A percentile compares a stretch with the other conserved stretches of the same genome.
phyloP scores from a whole-genome alignment of 2,329 filamentous ascomycete species.

The Nemania bipapillata region DNA sequence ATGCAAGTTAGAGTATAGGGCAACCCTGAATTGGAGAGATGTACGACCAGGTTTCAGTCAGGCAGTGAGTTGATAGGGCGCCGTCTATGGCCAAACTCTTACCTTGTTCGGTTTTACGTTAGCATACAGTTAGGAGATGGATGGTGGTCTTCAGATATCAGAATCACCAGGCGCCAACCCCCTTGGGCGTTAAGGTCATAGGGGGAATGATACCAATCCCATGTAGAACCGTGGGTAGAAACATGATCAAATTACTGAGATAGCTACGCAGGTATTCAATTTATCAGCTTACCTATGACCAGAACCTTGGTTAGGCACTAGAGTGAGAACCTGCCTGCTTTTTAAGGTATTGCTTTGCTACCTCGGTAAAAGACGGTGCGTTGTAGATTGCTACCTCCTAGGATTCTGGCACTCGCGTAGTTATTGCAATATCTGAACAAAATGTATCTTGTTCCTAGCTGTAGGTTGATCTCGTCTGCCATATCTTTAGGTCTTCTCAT shows the following conservation, averaged over 20 bases:
- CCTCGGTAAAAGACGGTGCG: not conserved
- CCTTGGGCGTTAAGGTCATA: not conserved
- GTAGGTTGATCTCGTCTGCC: no score
- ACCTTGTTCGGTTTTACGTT: conserved; percentile 13
- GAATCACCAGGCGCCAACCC: conserved; percentile 22
- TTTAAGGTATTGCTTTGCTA: not conserved
- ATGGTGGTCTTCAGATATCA: conserved; percentile 32
- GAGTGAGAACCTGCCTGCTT: not conserved
- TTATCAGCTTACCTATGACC: conserved; percentile 11
- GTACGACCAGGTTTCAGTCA: conserved; percentile 9
- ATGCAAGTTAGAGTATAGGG: conserved; percentile 7
- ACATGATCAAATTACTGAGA: conserved; percentile 17
- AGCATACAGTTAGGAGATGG: conserved; percentile 3
- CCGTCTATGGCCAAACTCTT: conserved; percentile 6
- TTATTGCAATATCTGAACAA: no score
- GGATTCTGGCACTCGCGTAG: not conserved
- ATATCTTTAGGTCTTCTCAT: no score
- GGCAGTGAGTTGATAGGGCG: conserved; percentile 29
- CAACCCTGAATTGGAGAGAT: conserved; percentile 1
- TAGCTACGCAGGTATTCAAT: conserved; percentile 26
- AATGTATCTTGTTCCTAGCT: no score
- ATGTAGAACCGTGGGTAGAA: conserved; percentile 4
- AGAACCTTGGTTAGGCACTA: not conserved
- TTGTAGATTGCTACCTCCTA: not conserved
- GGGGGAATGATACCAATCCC: conserved; percentile 13